phyloP scores from a whole-genome alignment of 208 protist species.

The Leishmania aethiopica region DNA sequence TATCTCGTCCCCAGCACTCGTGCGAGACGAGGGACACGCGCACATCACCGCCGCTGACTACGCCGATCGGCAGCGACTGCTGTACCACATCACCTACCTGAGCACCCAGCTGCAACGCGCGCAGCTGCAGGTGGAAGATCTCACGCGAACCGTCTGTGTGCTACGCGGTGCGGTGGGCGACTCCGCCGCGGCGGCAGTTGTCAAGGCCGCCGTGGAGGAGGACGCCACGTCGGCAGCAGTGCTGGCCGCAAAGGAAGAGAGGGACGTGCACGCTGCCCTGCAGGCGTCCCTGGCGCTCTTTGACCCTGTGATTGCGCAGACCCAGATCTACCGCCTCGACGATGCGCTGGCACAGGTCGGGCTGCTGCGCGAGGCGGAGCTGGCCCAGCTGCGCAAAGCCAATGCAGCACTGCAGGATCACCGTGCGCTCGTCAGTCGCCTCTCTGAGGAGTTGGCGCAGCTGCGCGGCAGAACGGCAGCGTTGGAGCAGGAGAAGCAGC shows the following conservation, averaged over 20 bases:
- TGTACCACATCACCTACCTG: conserved; percentile 89
- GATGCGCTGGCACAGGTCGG: conserved; percentile 77
- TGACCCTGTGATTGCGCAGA: conserved; percentile 80
- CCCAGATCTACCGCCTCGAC: conserved; percentile 82
- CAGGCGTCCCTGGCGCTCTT: conserved; percentile 57
- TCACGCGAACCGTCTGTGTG: conserved; percentile 50
- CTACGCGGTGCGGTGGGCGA: conserved; percentile 28
- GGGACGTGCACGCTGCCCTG: conserved; percentile 36
- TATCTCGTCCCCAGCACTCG: background rate
- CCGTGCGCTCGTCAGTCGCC: conserved; percentile 39
- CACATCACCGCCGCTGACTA: conserved; percentile 74
- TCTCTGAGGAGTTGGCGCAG: conserved; percentile 41
- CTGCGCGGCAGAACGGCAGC: conserved; percentile 24
- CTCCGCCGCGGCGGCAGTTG: background rate
- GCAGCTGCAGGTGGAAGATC: conserved; percentile 70
- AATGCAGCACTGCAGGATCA: conserved; percentile 43
- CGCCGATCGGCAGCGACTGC: conserved; percentile 73
- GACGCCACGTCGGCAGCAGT: conserved; percentile 41
- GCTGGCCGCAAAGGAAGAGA: conserved; percentile 48
- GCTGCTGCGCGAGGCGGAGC: conserved; percentile 78
- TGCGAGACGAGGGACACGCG: background rate
- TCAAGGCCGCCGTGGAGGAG: conserved; percentile 14
- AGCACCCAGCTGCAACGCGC: conserved; percentile 79
- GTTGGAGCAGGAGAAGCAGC: conserved; percentile 35
- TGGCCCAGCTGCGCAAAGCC: conserved; percentile 37